Percentiles rank a stretch among this genome's conserved stretches.
Evolutionary conservation across 2,329 filamentous ascomycete species (phyloP).

Genomic region (Dactylellina leptospora): DNA sequence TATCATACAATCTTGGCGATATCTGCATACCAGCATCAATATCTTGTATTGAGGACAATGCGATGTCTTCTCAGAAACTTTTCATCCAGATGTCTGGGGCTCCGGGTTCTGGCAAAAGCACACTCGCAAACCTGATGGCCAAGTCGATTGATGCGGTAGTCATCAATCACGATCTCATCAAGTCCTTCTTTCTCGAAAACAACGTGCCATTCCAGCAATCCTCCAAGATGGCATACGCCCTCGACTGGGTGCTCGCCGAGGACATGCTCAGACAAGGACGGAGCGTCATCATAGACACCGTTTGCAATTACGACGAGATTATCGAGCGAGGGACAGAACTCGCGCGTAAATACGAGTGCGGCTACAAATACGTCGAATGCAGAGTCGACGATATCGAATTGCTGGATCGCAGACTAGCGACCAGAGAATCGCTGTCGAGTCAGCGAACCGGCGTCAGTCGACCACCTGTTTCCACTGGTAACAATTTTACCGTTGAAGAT

Average conservation of each 20-base stretch:
- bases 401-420: not conserved
- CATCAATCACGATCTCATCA: slow-evolving; percentile 61
- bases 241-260: slow-evolving; percentile 60
- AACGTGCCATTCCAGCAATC: slow-evolving; percentile 58
- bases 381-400: slow-evolving; percentile 44
- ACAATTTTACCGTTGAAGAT: not conserved
- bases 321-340: slow-evolving; percentile 57
- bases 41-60: too few species aligned
- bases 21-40: too few species aligned
- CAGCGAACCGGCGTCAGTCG: not conserved
- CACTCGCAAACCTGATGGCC: slow-evolving; percentile 58
- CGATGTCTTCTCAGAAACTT: slow-evolving; percentile 30
- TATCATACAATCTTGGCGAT: too few species aligned
- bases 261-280: slow-evolving; percentile 59
- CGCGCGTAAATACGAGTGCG: slow-evolving; percentile 39
- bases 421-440: not conserved
- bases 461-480: not conserved
- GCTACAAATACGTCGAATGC: slow-evolving; percentile 60
- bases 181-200: slow-evolving; percentile 59
- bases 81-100: slow-evolving; percentile 61
- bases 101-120: slow-evolving; percentile 61
- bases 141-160: slow-evolving; percentile 58
- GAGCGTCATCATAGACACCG: slow-evolving; percentile 61
- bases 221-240: slow-evolving; percentile 58
- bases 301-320: slow-evolving; percentile 60